Conservation (phyloP, 169 alveolate species). For the Cystoisospora suis region DNA sequence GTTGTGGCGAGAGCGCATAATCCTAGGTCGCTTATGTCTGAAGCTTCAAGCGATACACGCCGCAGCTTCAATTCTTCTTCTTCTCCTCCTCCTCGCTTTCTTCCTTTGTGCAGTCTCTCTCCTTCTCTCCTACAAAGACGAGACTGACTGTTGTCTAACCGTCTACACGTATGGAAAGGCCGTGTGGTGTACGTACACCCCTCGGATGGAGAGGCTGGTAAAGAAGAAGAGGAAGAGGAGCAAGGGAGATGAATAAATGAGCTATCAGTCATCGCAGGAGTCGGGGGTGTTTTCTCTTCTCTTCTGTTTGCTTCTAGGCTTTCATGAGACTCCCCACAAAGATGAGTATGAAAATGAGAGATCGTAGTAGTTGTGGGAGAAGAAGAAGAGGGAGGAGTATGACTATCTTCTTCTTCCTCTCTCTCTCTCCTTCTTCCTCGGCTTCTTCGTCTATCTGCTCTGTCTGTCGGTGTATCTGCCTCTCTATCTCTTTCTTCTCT, state of each 20-base stretch:
- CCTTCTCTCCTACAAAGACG: neutral
- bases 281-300: neutral
- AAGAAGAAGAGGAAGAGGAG: neutral
- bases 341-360: too few relatives aligned
- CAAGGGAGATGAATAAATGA: neutral
- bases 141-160: too few relatives aligned
- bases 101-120: neutral
- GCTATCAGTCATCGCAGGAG: neutral
- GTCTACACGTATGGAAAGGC: neutral
- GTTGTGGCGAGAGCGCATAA: constrained; percentile 25
- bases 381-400: too few relatives aligned
- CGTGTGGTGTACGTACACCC: neutral
- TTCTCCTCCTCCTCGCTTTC: neutral
- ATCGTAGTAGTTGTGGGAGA: neutral
- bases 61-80: neutral
- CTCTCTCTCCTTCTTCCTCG: neutral
- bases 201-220: neutral
- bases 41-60: constrained; percentile 43
- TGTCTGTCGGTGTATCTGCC: neutral
- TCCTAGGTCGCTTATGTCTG: constrained; percentile 54
- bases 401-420: neutral
- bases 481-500: neutral
- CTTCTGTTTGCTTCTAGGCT: too few relatives aligned
- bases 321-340: too few relatives aligned
- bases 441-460: neutral